A percentile compares a stretch with the other conserved stretches of the same genome.
Evolutionary conservation across 1,139 yeast species (phyloP).

Genomic region (Yamadazyma oceani): DNA sequence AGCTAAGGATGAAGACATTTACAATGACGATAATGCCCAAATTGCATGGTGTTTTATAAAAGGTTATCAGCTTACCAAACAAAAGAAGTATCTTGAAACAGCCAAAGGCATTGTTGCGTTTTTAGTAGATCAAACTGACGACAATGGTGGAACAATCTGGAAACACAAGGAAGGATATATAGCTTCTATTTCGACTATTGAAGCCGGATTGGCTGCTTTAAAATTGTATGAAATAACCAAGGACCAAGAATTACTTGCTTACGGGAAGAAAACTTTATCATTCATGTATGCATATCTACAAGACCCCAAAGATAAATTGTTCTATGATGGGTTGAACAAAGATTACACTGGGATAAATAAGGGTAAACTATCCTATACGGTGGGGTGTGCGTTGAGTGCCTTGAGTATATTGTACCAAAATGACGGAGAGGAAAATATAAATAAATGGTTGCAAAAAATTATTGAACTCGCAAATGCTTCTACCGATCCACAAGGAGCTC

Average conservation of each 20-base stretch:
- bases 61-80: slow-evolving; percentile 21
- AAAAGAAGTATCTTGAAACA: slow-evolving; percentile 16
- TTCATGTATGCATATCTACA: slow-evolving; percentile 28
- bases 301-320: slow-evolving; percentile 29
- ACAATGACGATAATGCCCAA: slow-evolving; percentile 37
- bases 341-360: slow-evolving; percentile 21
- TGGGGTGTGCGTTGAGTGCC: slow-evolving; percentile 33
- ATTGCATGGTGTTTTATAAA: slow-evolving; percentile 31
- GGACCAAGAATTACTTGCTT: slow-evolving; percentile 20
- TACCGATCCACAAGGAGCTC: slow-evolving; percentile 22
- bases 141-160: slow-evolving; percentile 36
- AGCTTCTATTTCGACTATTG: slow-evolving; percentile 36
- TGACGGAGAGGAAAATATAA: slow-evolving; percentile 5
- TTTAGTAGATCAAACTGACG: slow-evolving; percentile 18
- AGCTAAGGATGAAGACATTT: slow-evolving; percentile 27
- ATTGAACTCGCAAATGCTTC: slow-evolving; percentile 28
- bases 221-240: slow-evolving; percentile 21
- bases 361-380: slow-evolving; percentile 37
- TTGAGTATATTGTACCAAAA: slow-evolving; percentile 22
- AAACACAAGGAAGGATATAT: slow-evolving; percentile 22
- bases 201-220: slow-evolving; percentile 34
- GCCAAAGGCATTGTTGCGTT: slow-evolving; percentile 16
- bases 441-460: slow-evolving; percentile 16
- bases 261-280: slow-evolving; percentile 25
- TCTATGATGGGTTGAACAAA: slow-evolving; percentile 30